Conservation (phyloP, 2,329 filamentous ascomycete genomes). For the Fonsecaea erecta region DNA sequence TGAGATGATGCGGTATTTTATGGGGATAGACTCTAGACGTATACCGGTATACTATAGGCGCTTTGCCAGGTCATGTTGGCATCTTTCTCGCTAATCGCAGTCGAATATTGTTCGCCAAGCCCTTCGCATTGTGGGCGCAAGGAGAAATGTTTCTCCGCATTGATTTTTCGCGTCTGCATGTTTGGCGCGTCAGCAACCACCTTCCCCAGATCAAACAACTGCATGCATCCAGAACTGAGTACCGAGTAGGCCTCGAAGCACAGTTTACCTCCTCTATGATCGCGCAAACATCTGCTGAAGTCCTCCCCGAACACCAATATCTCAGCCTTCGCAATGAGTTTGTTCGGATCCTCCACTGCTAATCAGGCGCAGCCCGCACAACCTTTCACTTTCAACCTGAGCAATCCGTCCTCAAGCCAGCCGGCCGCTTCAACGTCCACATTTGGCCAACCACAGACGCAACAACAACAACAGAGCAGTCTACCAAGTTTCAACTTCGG, state of each 20-base stretch:
- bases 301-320: background rate
- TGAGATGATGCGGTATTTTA: background rate
- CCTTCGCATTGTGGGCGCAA: background rate
- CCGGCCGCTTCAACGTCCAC: conserved; percentile 21
- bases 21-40: background rate
- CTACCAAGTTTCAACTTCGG: conserved; percentile 29
- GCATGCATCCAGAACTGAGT: background rate
- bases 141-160: conserved; percentile 5
- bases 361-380: conserved; percentile 26
- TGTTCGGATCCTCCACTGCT: conserved; percentile 24
- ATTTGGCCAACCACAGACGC: conserved; percentile 28
- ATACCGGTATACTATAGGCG: background rate
- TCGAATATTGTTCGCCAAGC: background rate
- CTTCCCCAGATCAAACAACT: conserved; percentile 3
- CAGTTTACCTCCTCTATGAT: background rate
- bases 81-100: too few relatives aligned
- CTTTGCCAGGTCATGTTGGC: background rate
- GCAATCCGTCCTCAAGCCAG: conserved; percentile 21
- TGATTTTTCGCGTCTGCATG: conserved; percentile 9
- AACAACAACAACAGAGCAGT: conserved; percentile 21
- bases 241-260: background rate
- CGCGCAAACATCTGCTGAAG: background rate
- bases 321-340: conserved; percentile 19
- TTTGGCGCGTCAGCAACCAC: conserved; percentile 7
- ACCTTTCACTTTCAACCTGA: conserved; percentile 23